These are phyloP conservation scores for Penicillium sp. DNA, from an alignment of 2,329 filamentous ascomycete species.

Conservation along the genomic window DNA sequence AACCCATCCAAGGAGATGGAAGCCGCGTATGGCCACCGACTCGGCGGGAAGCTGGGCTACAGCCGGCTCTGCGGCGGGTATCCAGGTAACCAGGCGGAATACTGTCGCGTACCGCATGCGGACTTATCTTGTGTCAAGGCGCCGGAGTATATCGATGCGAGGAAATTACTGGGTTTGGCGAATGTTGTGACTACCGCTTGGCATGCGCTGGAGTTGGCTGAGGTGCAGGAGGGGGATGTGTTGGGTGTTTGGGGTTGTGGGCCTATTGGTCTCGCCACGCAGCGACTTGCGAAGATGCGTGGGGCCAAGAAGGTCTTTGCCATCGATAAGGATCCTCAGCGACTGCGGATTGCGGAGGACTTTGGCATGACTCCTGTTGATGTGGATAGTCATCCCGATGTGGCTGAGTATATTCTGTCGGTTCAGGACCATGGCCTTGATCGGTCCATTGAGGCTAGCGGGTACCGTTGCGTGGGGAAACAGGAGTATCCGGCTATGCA, in stretches of 20 bases:
- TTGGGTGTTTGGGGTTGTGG: constrained; percentile 30
- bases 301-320: constrained; percentile 29
- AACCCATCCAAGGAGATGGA: constrained; percentile 26
- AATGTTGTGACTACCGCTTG: constrained; percentile 29
- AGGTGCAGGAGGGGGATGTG: constrained; percentile 24
- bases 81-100: constrained; percentile 32
- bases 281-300: constrained; percentile 23
- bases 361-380: constrained; percentile 27
- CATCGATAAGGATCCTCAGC: constrained; percentile 26
- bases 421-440: constrained; percentile 26
- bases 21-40: constrained; percentile 21
- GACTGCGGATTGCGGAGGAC: constrained; percentile 22
- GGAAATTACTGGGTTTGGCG: constrained; percentile 25
- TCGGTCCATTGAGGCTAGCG: constrained; percentile 26
- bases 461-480: constrained; percentile 21
- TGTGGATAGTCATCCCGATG: constrained; percentile 18
- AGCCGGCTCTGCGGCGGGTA: constrained; percentile 29
- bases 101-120: constrained; percentile 29
- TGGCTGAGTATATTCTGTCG: constrained; percentile 25
- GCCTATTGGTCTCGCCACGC: constrained; percentile 25
- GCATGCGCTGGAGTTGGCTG: constrained; percentile 28
- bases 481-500: constrained; percentile 17
- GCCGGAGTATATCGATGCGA: constrained; percentile 20
- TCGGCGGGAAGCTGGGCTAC: constrained; percentile 29
- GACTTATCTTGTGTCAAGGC: constrained; percentile 26